Evolutionary conservation across 139 green algal genomes (phyloP).

Genomic region (Pleodorina starrii): DNA sequence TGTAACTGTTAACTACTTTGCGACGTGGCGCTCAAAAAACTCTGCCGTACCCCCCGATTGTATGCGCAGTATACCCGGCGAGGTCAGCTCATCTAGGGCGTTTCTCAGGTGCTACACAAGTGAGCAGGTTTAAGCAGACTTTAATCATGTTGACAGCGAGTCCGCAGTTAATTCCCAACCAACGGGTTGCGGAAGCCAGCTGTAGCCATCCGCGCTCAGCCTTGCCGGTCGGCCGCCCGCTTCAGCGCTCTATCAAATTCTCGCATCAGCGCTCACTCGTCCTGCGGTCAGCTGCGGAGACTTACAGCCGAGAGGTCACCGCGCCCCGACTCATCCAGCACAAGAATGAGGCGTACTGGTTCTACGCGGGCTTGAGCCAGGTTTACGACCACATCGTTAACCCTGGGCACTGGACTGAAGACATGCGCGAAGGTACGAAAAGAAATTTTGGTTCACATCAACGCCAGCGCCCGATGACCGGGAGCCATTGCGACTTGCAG

Average conservation of each 20-base stretch:
- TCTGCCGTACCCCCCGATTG: too few species aligned
- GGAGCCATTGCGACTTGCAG: conserved; percentile 52
- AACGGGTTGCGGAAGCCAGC: background rate
- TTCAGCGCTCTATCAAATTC: background rate
- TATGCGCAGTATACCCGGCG: too few species aligned
- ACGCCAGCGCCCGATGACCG: background rate
- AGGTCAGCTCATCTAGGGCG: too few species aligned
- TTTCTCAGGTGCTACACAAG: background rate
- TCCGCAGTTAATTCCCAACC: background rate
- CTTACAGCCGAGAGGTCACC: conserved; percentile 11
- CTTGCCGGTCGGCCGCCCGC: background rate
- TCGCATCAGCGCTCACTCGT: background rate
- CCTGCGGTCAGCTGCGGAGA: background rate
- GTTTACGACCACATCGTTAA: conserved; percentile 96
- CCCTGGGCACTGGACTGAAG: conserved; percentile 93
- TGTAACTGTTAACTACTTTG: too few species aligned
- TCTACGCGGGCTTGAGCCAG: conserved; percentile 22
- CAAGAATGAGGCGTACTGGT: conserved; percentile 87
- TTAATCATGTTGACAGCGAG: background rate
- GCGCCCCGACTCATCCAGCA: conserved; percentile 85
- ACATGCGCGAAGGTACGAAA: conserved; percentile 82
- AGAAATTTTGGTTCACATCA: background rate
- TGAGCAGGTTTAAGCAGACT: too few species aligned
- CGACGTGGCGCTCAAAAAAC: too few species aligned
- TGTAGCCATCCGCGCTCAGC: background rate